Base-by-base conservation (phyloP, 2,329 filamentous ascomycete genomes). In the Colletotrichum cereale region DNA sequence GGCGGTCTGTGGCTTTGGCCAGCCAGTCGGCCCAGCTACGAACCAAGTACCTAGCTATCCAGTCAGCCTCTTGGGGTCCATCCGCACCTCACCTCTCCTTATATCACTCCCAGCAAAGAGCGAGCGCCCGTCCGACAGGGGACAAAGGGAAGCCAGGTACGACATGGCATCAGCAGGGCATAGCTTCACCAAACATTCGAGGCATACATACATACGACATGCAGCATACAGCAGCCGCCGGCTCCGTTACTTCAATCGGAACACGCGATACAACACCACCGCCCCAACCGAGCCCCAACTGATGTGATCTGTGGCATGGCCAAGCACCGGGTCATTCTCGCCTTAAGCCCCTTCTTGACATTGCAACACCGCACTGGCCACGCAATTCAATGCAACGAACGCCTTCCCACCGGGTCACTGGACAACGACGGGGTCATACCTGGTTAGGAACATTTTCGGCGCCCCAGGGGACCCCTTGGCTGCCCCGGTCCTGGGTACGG, bases 381-480 rank as follows among this genome's bases (percentile, higher is more conserved):
- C 31, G 26, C 68, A 68, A 47, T 63, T 71, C 68, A 71, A 71
- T 71, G 68, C 68, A 67, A 71, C 44, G 52, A 71, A 58, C 64
- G 56, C 57, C 52, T 26, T 67, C 52, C 50, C 60, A 47, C 60
- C 12, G 29, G 60, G 60, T 62, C 58, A 60, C 68, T 62, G 29
- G 68, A 68, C 68, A 50, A 68, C 65, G 58, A 71, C 65, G 52
- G 65, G 65, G 65, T 53, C 38, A 52, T 38, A 40, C 68, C 65
- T 38, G 65, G 65, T 38, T 47, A 62, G 56, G 58, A 63, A 36
- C 31, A n/a, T 48, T 57, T 57, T 56, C 24, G 52, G 58, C 57
- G 34, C 12, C 53, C 8, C 24, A 12, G 53, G 53, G 34, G n/a
- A n/a, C n/a, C 65, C 50, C 68, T 71, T 55, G 44, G 52, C 53